These are phyloP conservation scores for Aspergillus brasiliensis DNA, from an alignment of 2,329 filamentous ascomycete genomes.

Conservation along the genomic window DNA sequence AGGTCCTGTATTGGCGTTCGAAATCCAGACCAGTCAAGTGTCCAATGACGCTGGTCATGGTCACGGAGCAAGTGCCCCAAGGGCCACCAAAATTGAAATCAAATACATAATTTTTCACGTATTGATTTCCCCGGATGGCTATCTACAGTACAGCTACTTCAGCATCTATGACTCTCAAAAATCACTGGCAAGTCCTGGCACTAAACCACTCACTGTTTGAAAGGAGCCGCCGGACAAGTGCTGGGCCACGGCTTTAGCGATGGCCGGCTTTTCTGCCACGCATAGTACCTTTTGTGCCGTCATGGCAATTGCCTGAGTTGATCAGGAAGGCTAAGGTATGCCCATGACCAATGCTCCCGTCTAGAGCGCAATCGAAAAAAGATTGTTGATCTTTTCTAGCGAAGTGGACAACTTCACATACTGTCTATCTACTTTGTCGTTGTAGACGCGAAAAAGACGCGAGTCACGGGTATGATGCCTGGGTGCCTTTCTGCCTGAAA, in stretches of 20 bases:
- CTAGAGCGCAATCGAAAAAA: background rate
- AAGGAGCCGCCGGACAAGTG: conserved; percentile 80
- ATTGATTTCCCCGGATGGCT: conserved; percentile 68
- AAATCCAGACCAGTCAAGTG: conserved; percentile 86
- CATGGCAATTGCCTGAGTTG: conserved; percentile 12
- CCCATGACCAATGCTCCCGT: background rate
- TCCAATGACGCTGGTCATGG: conserved; percentile 90
- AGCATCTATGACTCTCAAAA: conserved; percentile 16
- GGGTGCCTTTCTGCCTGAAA: background rate
- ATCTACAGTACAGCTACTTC: conserved; percentile 58
- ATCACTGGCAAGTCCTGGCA: background rate
- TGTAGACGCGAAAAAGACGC: conserved; percentile 16
- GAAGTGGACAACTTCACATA: background rate
- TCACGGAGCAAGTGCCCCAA: conserved; percentile 82
- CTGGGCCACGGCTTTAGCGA: conserved; percentile 88
- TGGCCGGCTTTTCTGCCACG: conserved; percentile 87
- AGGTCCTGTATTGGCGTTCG: conserved; percentile 70
- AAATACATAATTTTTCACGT: conserved; percentile 93
- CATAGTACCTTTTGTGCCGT: conserved; percentile 61
- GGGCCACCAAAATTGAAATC: conserved; percentile 78
- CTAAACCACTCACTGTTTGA: conserved; percentile 61
- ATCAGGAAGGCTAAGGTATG: background rate
- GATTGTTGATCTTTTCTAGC: background rate
- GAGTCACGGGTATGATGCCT: conserved; percentile 19
- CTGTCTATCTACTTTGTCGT: too few species aligned